Base-by-base conservation (phyloP, 768 basidiomycete species). In the Filobasidium floriforme region DNA sequence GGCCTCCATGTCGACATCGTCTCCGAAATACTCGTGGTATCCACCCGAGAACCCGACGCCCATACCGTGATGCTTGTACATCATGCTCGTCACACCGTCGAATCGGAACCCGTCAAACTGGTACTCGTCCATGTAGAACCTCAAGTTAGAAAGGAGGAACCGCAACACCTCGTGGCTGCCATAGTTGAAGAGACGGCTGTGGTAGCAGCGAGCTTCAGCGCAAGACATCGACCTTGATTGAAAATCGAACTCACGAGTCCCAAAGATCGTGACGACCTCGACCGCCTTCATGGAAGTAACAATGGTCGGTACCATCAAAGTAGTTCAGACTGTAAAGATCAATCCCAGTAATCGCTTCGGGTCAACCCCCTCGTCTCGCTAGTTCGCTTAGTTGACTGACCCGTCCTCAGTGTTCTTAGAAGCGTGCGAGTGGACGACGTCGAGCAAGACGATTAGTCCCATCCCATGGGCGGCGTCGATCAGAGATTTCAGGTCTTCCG, bases 41-140 rank as follows among this genome's bases (percentile, higher is more conserved):
- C 90, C 93, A 29, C 94, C 93, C 49, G 92, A 94, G 81, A 99
- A 99, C 19, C 94, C 96, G 9, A 92, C 85, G 18, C 94, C 94
- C 72, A 98, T 98, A 11, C 96, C 96, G 79, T 98, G 96, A 75
- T 99, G 96, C 61, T 85, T 81, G 80, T 97, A 99, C 91, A 99
- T 93, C 94, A 98, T 98, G 75, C 91, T 93, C 3, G 96, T 99
- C 59, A 99, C 96, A 29, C 96, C 96, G 71, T 99, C 96, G 76
- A 99, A 99, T 51, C 96, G 82, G 85, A 97, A 99, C 12, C 96
- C 96, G 73, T 98, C 96, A 77, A 99, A 97, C 71, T 84, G 85
- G 80, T 89, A 99, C 75, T 90, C 89, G 66, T 99, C 94, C 79
- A 98, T 85, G 82, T 87, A 99, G 82, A 87, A 99, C 24, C 94